These are phyloP conservation scores for Smallanthus sonchifolius DNA, from an alignment of 129 eudicot species.

Conservation along the genomic window DNA sequence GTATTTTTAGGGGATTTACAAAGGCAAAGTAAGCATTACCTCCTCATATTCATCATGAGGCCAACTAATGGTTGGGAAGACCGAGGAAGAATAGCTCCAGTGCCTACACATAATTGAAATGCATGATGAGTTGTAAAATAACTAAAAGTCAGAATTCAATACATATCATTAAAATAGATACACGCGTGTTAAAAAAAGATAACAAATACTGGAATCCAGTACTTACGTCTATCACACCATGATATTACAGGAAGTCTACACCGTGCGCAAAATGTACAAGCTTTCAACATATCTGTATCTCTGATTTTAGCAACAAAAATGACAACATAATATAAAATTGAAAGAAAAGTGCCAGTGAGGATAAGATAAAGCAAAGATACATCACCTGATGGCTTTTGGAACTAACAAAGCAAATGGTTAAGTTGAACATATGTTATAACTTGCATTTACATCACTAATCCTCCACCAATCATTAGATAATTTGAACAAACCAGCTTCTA, in stretches of 20 bases:
- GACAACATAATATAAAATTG: not conserved
- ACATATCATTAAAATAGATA: not conserved
- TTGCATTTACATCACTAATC: too few species aligned
- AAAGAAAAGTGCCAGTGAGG: not conserved
- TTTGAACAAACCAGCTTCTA: too few species aligned
- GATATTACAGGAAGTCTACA: slow-evolving; percentile 85
- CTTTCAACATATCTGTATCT: slow-evolving; percentile 82
- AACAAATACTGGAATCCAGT: not conserved
- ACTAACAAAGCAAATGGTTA: too few species aligned
- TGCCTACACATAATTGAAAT: slow-evolving; percentile 35
- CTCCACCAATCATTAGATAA: too few species aligned
- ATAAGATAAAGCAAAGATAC: too few species aligned
- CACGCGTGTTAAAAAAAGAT: not conserved
- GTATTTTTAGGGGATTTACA: not conserved
- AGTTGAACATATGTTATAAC: too few species aligned
- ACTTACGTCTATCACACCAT: slow-evolving; percentile 80
- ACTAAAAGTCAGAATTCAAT: not conserved
- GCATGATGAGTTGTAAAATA: slow-evolving; percentile 1
- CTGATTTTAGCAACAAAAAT: slow-evolving; percentile 38
- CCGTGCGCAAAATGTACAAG: slow-evolving; percentile 91
- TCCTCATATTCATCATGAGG: slow-evolving; percentile 99
- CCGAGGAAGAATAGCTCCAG: slow-evolving; percentile 95
- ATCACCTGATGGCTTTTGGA: too few species aligned
- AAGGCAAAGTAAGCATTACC: slow-evolving; percentile 38
- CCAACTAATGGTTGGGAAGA: slow-evolving; percentile 98